Percentiles rank a stretch among this genome's conserved stretches.
phyloP scores from a whole-genome alignment of 2,329 filamentous ascomycete species.

The Chrysoporthe cubensis region DNA sequence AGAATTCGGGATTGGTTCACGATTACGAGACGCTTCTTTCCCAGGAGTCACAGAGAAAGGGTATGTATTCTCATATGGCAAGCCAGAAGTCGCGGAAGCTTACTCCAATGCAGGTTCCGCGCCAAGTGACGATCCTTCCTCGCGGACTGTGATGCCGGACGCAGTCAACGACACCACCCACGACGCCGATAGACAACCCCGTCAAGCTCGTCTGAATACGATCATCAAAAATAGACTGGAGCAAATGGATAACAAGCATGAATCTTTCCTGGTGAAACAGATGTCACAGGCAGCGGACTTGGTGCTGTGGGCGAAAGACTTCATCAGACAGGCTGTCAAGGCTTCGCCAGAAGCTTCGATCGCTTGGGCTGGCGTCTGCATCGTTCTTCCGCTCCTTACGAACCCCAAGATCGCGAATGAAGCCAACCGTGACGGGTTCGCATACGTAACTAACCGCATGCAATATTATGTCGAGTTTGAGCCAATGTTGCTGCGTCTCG shows the following conservation, averaged over 20 bases:
- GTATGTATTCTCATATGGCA: neutral
- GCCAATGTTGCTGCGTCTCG: slow-evolving; percentile 1
- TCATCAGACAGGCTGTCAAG: slow-evolving; percentile 36
- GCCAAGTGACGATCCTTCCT: neutral
- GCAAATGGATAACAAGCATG: neutral
- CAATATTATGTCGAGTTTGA: slow-evolving; percentile 40
- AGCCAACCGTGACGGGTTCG: slow-evolving; percentile 40
- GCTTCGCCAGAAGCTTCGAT: slow-evolving; percentile 39
- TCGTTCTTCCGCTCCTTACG: slow-evolving; percentile 42
- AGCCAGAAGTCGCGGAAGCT: neutral
- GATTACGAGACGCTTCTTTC: neutral
- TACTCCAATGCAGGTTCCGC: neutral
- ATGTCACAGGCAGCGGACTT: slow-evolving; percentile 29
- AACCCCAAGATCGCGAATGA: slow-evolving; percentile 36
- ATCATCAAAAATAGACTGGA: neutral
- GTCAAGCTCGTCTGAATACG: neutral
- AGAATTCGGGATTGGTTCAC: neutral
- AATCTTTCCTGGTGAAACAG: neutral
- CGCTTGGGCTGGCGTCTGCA: slow-evolving; percentile 41
- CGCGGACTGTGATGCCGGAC: neutral
- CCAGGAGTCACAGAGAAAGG: neutral
- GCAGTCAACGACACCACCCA: neutral
- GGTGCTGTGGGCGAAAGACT: slow-evolving; percentile 33
- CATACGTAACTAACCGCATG: slow-evolving; percentile 40
- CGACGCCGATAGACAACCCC: neutral